These are phyloP conservation scores for Toxoplasma gondii DNA, from an alignment of 169 alveolate genomes.

Conservation along the genomic window DNA sequence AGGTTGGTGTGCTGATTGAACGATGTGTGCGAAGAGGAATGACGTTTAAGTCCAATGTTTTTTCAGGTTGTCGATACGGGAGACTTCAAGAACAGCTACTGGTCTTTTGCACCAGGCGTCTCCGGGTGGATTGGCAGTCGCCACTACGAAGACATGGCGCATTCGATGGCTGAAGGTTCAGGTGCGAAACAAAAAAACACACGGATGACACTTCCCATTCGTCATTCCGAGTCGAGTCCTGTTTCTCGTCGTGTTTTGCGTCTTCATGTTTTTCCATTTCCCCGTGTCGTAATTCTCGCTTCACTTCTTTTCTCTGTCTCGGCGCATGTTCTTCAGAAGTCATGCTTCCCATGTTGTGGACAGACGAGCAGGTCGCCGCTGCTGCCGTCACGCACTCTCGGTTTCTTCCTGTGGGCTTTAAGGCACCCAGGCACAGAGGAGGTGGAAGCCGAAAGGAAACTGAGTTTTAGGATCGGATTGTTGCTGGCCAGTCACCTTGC, in stretches of 20 bases:
- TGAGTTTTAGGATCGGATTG: neutral
- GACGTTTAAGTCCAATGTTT: neutral
- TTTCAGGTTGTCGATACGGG: conserved; percentile 64
- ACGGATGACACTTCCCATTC: neutral
- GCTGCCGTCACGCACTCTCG: conserved; percentile 39
- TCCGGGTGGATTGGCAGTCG: conserved; percentile 71
- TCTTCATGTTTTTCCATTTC: neutral
- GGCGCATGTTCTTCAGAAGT: neutral
- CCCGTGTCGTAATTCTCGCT: neutral
- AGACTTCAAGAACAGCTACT: conserved; percentile 53
- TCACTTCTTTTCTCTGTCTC: neutral
- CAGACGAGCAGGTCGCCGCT: conserved; percentile 34
- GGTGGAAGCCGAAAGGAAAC: neutral
- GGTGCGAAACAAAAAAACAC: conserved; percentile 11
- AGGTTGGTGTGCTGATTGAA: too few species aligned
- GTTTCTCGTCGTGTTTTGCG: too few species aligned
- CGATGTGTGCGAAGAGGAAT: too few species aligned
- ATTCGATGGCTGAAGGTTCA: conserved; percentile 49
- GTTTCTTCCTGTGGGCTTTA: neutral
- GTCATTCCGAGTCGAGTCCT: too few species aligned
- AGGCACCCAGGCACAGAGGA: neutral
- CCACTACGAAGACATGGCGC: conserved; percentile 60
- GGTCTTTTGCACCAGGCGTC: conserved; percentile 70
- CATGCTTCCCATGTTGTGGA: conserved; percentile 38
- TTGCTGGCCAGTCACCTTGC: too few species aligned